Evolutionary conservation across 371 early-diverging fungal genomes (phyloP), one percentile per base, ranked within the genome.

Genomic region (Dentiscutata heterogama): DNA sequence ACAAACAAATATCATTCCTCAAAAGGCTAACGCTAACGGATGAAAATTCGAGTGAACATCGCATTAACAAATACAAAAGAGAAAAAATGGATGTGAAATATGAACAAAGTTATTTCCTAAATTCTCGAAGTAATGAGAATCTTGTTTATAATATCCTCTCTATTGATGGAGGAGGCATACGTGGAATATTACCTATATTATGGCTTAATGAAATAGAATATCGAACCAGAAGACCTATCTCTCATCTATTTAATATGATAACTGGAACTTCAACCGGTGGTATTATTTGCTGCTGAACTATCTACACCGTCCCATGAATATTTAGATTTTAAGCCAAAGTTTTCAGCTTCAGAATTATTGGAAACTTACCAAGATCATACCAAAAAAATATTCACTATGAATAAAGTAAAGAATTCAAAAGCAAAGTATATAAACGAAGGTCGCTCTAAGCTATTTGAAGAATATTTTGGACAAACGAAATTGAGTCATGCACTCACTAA

Each of bases 81-180:
- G 35, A 35, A 35, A 35, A 35, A 2, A 35, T 35, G 35, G 2
- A 35, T 35, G 3, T 35, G 25, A 64, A 64, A 64, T 64, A 16
- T 16, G 65, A 64, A 31, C 16, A 25, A 64, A 29, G 29, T 64
- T 64, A 64, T 64, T 29, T 64, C n/a, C 16, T 25, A 64, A 64
- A 13, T 64, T 64, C 65, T 29, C 65, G 25, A n/a, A 60, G 65
- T 64, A 64, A 64, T 2, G 29, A 64, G 16, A 64, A 14, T 22
- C 14, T 13, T 65, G 18, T 31, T 35, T 65, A 65, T 31, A 65
- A 31, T 18, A 81, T 81, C 39, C 51, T 81, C 3, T 51, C 81
- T 3, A 81, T 81, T 61, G 81, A 81, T 73, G 73, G 73, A 29
- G 73, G 73, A 27, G 81, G 81, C 16, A 29, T 73, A 51, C 10